Percentiles rank a stretch among this genome's conserved stretches.
These are phyloP conservation scores for Dictyophora rubrovolvata DNA, from an alignment of 768 basidiomycete species.

Conservation along the genomic window DNA sequence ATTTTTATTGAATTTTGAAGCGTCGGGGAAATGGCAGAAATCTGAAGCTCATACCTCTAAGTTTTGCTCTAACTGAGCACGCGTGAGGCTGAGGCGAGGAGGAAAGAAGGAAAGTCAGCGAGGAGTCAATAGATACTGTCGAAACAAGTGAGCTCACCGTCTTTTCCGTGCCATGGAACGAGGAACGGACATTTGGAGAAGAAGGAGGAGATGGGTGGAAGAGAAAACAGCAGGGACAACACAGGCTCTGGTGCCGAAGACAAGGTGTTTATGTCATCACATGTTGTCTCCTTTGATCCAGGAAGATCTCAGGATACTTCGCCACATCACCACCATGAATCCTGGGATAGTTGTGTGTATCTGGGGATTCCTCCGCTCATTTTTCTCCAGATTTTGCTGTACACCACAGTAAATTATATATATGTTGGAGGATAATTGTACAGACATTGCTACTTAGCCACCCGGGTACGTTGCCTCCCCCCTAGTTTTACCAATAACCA, in stretches of 20 bases:
- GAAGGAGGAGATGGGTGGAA: constrained; percentile 3
- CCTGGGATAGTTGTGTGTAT: background rate
- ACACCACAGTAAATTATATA: no score
- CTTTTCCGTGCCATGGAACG: background rate
- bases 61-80: constrained; percentile 1
- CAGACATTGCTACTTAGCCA: no score
- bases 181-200: background rate
- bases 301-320: background rate
- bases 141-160: background rate
- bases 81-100: background rate
- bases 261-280: background rate
- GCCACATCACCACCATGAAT: background rate
- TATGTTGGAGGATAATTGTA: no score
- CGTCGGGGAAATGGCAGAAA: background rate
- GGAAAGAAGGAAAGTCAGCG: background rate
- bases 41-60: background rate
- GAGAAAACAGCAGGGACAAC: constrained; percentile 1
- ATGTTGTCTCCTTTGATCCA: background rate
- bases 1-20: background rate
- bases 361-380: background rate
- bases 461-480: no score
- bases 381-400: background rate
- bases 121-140: background rate
- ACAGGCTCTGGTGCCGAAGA: background rate
- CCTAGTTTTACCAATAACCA: no score